Percentiles rank a stretch among this genome's conserved stretches.
These are phyloP conservation scores for Lenwebbia sp. DNA, from an alignment of 345 rosid species.

Conservation along the genomic window DNA sequence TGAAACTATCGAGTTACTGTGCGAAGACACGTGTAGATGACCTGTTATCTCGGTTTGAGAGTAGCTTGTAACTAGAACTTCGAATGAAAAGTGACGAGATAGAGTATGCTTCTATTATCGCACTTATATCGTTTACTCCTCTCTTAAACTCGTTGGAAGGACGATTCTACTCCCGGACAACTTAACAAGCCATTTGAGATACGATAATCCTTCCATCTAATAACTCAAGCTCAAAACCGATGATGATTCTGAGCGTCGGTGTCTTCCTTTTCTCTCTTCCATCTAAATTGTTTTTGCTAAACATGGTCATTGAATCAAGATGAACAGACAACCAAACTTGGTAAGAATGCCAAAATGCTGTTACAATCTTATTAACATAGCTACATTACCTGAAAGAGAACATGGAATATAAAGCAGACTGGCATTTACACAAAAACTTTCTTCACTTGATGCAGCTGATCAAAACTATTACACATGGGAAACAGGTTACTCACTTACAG, in stretches of 20 bases:
- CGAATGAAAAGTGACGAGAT: too few species aligned
- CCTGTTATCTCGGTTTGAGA: too few species aligned
- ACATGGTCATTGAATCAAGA: neutral
- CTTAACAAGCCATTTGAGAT: too few species aligned
- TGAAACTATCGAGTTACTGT: accelerated
- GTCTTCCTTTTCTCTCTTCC: neutral
- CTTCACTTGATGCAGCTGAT: neutral
- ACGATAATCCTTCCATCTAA: neutral
- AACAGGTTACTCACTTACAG: neutral
- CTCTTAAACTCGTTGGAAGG: too few species aligned
- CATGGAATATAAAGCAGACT: neutral
- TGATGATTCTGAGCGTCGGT: neutral
- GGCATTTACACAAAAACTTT: neutral
- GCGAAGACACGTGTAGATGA: neutral
- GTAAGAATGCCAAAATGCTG: neutral
- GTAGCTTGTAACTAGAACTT: too few species aligned
- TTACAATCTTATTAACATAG: neutral
- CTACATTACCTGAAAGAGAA: neutral
- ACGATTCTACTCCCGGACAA: neutral
- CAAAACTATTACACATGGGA: neutral
- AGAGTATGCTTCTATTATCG: too few species aligned
- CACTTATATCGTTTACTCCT: too few species aligned
- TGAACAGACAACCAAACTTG: neutral
- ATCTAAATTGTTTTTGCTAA: neutral
- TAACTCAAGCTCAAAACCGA: neutral